Evolutionary conservation across 139 green algal genomes (phyloP), one percentile per base, ranked within the genome.

Genomic region (Edaphochlamys debaryana): DNA sequence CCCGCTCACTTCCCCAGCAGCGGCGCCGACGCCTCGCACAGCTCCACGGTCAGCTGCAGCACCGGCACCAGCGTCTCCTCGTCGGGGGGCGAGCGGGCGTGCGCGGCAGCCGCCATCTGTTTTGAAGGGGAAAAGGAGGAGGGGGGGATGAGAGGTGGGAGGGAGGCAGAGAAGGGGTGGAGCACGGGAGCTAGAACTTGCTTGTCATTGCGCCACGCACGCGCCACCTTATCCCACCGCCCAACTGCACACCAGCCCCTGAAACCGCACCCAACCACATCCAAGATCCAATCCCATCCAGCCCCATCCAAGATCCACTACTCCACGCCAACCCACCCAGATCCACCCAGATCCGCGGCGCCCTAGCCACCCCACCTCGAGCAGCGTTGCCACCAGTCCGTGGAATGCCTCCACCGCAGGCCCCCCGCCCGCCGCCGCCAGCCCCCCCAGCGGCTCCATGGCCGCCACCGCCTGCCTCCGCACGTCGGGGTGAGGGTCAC

Each of bases 31-130:
- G 52, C 63, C 82, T 95, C 92, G 41, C 88, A 60, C 17, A 94
- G 70, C 52, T 96, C 92, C 42, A 91, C 80, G 29, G 95, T 62
- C 32, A 92, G 83, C 85, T 95, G 89, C 73, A 87, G 93, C 15
- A 70, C 67, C 23, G 64, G 63, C 32, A 94, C 63, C 54, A 88
- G 87, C 67, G 80, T 66, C 30, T 93, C 86, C 34, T 93, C 89
- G 67, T 91, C 84, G 37, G 27, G 40, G 13, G 25, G 73, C 6
- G 52, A 64, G 32, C 67, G 34, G 2, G 37, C 62, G 8, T 85
- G 56, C 11, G 67, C 79, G 23, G 40, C 40, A 36, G 77, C 22
- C 13, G 73, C 69, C 37, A 91, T 66, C 75, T 81, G 74, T 29
- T 29, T 3, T 40, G 38, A 2, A 11, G 27, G 19, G 25, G 11